Evolutionary conservation across 768 basidiomycete species (phyloP).

Genomic region (Trametes cubensis): DNA sequence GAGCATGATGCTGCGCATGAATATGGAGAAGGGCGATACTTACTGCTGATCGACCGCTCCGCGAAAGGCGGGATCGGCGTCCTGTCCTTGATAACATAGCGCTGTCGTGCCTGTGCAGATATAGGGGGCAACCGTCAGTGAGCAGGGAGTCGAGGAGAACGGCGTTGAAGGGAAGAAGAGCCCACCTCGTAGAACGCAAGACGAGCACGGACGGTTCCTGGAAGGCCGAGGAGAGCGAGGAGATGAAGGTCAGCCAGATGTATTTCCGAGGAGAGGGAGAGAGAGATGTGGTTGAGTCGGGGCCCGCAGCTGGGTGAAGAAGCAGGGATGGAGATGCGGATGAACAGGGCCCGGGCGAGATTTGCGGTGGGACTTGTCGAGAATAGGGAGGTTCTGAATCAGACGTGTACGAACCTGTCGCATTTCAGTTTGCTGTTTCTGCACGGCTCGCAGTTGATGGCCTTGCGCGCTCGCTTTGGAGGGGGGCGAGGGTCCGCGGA

Average conservation of each 20-base stretch:
- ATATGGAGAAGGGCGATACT: slow-evolving; percentile 31
- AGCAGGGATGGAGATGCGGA: not conserved
- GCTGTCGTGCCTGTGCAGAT: slow-evolving; percentile 67
- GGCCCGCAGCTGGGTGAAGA: not conserved
- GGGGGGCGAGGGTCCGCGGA: slow-evolving; percentile 45
- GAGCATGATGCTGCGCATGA: slow-evolving; percentile 14
- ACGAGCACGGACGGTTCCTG: slow-evolving; percentile 88
- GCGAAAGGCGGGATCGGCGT: slow-evolving; percentile 50
- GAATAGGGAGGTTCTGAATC: not conserved
- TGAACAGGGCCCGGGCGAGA: not conserved
- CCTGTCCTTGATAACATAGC: slow-evolving; percentile 78
- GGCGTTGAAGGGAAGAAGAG: slow-evolving; percentile 13
- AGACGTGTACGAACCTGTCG: slow-evolving; percentile 60
- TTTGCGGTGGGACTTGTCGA: slow-evolving; percentile 4
- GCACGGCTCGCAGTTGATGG: slow-evolving; percentile 89
- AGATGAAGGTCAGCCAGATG: slow-evolving; percentile 22
- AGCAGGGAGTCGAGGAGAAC: not conserved
- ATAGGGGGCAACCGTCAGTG: slow-evolving; percentile 22
- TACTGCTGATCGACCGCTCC: slow-evolving; percentile 58
- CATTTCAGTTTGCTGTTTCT: slow-evolving; percentile 87
- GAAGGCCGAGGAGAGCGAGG: slow-evolving; percentile 22
- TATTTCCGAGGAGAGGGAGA: slow-evolving; percentile 17
- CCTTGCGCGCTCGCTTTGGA: slow-evolving; percentile 82
- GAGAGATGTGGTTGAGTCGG: not conserved
- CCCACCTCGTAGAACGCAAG: slow-evolving; percentile 80